A percentile compares a stretch with the other conserved stretches of the same genome.
Evolutionary conservation across 108 stramenopile species (phyloP).

Genomic region (Cyclotella choctawhatcheeana): DNA sequence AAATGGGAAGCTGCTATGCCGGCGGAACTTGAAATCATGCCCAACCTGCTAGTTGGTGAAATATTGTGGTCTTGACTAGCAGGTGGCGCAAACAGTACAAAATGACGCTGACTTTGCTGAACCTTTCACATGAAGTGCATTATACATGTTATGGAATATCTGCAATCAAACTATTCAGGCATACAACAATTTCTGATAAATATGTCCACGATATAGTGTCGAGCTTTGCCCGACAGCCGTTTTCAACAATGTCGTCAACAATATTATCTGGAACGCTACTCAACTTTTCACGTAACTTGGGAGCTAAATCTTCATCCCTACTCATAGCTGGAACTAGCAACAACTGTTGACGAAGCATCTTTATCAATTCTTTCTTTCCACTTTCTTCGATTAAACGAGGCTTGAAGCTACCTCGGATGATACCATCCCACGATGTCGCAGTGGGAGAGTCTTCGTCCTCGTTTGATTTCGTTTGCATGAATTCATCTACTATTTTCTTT

Average conservation of each 20-base stretch:
- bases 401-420: neutral
- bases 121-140: no score
- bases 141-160: no score
- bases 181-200: neutral
- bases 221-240: neutral
- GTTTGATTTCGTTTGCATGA: neutral
- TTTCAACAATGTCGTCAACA: conserved; percentile 10
- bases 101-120: no score
- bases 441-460: neutral
- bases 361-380: neutral
- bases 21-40: no score
- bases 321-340: neutral
- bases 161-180: no score
- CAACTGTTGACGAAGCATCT: neutral
- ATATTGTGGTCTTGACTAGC: no score
- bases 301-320: neutral
- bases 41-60: no score
- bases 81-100: no score
- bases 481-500: neutral
- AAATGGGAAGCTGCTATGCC: no score
- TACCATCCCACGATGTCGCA: neutral
- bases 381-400: neutral
- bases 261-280: neutral
- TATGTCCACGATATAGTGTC: neutral
- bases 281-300: conserved; percentile 2